Evolutionary conservation across 805 yeast genomes (phyloP).

Genomic region (Lipomyces lipofer): DNA sequence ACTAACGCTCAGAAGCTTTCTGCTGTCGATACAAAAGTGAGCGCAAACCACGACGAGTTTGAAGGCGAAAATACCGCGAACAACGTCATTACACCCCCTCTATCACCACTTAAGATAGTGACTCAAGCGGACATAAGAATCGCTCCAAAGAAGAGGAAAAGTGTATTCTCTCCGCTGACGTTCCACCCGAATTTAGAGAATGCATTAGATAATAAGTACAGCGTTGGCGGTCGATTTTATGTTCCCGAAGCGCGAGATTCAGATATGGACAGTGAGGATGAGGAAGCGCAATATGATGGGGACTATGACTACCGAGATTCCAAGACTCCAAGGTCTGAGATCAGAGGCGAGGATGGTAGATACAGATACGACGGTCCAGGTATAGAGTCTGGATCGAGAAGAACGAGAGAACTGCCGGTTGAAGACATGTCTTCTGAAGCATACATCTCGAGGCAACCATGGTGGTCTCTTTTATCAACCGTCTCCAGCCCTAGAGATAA

Average conservation of each 20-base stretch:
- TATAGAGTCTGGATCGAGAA: no score
- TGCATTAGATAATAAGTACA: slow-evolving; percentile 81
- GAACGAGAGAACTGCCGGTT: slow-evolving; percentile 1
- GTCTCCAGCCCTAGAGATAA: slow-evolving; percentile 13
- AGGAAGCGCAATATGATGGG: slow-evolving; percentile 16
- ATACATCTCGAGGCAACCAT: slow-evolving; percentile 17
- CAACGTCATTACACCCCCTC: slow-evolving; percentile 18
- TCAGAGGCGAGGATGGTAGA: slow-evolving; percentile 3
- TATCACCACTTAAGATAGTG: slow-evolving; percentile 20
- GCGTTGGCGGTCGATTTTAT: slow-evolving; percentile 86
- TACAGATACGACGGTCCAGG: slow-evolving; percentile 10
- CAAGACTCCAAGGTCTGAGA: slow-evolving; percentile 21
- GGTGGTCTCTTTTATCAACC: slow-evolving; percentile 23
- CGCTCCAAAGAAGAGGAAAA: slow-evolving; percentile 42
- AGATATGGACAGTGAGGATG: slow-evolving; percentile 25
- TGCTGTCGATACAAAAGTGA: not conserved
- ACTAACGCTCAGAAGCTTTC: not conserved
- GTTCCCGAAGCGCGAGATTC: slow-evolving; percentile 43
- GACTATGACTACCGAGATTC: slow-evolving; percentile 17
- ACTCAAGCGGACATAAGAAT: slow-evolving; percentile 32
- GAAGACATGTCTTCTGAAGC: slow-evolving; percentile 25
- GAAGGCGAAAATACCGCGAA: no score
- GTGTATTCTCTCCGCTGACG: slow-evolving; percentile 77
- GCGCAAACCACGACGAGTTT: not conserved
- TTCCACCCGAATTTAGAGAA: slow-evolving; percentile 78